Evolutionary conservation across 2,329 filamentous ascomycete genomes (phyloP).

Genomic region (Cadophora gregata): DNA sequence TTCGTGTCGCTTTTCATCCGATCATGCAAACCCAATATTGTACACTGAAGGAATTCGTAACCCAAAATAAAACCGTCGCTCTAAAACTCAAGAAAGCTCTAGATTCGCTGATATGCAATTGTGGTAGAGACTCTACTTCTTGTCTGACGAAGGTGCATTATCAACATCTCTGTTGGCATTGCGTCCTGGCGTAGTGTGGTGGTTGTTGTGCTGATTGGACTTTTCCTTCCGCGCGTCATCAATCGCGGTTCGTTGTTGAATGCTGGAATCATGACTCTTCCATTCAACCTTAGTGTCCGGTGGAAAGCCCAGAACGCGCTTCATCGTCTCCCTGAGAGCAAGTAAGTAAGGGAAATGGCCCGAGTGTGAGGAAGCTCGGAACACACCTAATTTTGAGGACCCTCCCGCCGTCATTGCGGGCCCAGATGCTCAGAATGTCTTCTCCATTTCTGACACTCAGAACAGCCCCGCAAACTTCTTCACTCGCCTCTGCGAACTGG

Average conservation of each 20-base stretch:
- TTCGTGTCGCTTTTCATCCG: slow-evolving; percentile 40
- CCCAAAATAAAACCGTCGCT: slow-evolving; percentile 31
- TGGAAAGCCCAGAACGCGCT: slow-evolving; percentile 84
- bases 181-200: slow-evolving; percentile 35
- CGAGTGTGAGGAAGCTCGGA: slow-evolving; percentile 18
- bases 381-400: slow-evolving; percentile 94
- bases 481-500: slow-evolving; percentile 88
- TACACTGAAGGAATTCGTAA: slow-evolving; percentile 36
- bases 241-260: slow-evolving; percentile 87
- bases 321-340: slow-evolving; percentile 83
- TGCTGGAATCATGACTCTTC: slow-evolving; percentile 96
- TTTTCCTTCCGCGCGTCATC: slow-evolving; percentile 93
- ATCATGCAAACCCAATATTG: slow-evolving; percentile 43
- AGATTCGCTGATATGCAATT: slow-evolving; percentile 24
- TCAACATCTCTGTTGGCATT: slow-evolving; percentile 39
- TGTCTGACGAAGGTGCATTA: slow-evolving; percentile 34
- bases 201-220: slow-evolving; percentile 54
- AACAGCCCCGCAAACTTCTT: slow-evolving; percentile 94
- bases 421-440: slow-evolving; percentile 98
- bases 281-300: slow-evolving; percentile 90
- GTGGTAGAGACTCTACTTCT: slow-evolving; percentile 37
- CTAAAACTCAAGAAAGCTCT: slow-evolving; percentile 21
- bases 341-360: slow-evolving; percentile 27
- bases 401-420: slow-evolving; percentile 87
- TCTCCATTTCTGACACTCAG: slow-evolving; percentile 94